A percentile compares a stretch with the other conserved stretches of the same genome.
Conservation (phyloP, 2,329 filamentous ascomycete genomes). For the Alternaria rosae region DNA sequence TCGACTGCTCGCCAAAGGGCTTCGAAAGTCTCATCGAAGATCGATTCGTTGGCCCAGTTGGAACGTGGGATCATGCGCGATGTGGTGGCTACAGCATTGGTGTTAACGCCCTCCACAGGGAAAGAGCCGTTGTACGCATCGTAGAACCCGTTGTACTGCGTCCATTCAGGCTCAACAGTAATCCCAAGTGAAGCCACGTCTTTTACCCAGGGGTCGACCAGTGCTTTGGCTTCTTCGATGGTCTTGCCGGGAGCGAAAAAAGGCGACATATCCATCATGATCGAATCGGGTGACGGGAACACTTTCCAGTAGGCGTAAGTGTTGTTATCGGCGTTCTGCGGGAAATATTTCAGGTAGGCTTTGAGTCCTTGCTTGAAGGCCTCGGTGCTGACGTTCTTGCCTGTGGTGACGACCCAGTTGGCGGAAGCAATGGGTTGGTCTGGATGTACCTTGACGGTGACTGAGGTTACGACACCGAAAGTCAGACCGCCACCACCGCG, state of each 20-base stretch:
- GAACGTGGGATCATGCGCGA: background rate
- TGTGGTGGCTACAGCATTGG: background rate
- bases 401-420: background rate
- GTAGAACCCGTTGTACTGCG: background rate
- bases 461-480: background rate
- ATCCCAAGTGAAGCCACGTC: background rate
- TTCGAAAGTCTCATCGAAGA: background rate
- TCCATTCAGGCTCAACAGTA: background rate
- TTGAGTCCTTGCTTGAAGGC: background rate
- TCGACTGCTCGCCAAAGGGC: background rate
- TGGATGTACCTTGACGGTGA: background rate
- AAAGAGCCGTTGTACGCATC: background rate
- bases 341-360: background rate
- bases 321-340: background rate
- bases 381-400: background rate
- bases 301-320: slow-evolving; percentile 1
- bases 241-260: slow-evolving; percentile 1
- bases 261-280: slow-evolving; percentile 1
- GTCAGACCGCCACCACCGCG: background rate
- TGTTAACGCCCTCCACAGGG: background rate
- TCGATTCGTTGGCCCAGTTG: background rate
- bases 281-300: background rate
- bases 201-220: background rate
- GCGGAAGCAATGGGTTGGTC: slow-evolving; percentile 1
- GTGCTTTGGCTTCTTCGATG: background rate